Evolutionary conservation across 371 early-diverging fungal species (phyloP).

Genomic region (Rhizopus arrhizus): DNA sequence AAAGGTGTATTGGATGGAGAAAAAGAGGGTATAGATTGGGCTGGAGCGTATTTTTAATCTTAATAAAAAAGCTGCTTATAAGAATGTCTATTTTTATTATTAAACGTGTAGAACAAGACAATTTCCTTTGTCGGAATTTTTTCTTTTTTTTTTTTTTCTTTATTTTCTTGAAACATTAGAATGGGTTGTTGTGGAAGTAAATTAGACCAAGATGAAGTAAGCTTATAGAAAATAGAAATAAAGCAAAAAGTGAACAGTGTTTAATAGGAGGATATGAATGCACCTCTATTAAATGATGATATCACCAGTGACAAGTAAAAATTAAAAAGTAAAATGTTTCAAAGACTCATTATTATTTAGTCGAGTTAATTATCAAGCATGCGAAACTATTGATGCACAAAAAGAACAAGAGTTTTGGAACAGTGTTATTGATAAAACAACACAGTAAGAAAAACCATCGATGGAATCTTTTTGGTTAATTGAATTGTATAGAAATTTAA

Average conservation of each 20-base stretch:
- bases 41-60: too few species aligned
- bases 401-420: constrained; percentile 55
- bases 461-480: too few species aligned
- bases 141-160: constrained; percentile 4
- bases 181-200: constrained; percentile 57
- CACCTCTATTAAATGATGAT: constrained; percentile 37
- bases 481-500: constrained; percentile 38
- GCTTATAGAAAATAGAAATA: background rate
- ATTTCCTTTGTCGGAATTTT: constrained; percentile 8
- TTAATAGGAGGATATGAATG: constrained; percentile 34
- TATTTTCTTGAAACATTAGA: background rate
- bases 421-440: constrained; percentile 48
- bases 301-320: constrained; percentile 37
- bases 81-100: background rate
- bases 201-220: constrained; percentile 46
- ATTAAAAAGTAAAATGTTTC: background rate
- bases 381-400: constrained; percentile 44
- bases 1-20: background rate
- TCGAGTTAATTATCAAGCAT: constrained; percentile 35
- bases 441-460: constrained; percentile 32
- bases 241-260: background rate
- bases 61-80: too few species aligned
- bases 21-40: too few species aligned
- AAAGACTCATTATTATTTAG: constrained; percentile 6
- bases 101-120: background rate